Evolutionary conservation across 371 early-diverging fungal species (phyloP).

Genomic region (Rhizomucor miehei): DNA sequence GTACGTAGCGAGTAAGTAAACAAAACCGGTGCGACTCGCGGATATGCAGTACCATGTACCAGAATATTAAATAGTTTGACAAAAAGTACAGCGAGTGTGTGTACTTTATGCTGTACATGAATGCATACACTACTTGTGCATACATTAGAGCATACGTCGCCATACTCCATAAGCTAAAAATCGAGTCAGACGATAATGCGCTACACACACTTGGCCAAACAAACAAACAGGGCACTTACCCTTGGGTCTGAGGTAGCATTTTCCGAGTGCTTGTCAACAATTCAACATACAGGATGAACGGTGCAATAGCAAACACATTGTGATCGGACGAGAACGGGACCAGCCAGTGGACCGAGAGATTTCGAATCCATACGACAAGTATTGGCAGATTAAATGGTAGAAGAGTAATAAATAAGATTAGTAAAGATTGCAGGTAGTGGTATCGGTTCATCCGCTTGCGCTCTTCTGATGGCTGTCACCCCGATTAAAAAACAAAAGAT

Average conservation of each 20-base stretch:
- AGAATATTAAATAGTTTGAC: constrained; percentile 36
- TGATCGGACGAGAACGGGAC: constrained; percentile 62
- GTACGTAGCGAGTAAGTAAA: constrained; percentile 24
- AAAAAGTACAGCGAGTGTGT: constrained; percentile 48
- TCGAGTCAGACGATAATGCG: background rate
- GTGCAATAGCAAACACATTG: constrained; percentile 53
- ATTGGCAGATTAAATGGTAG: constrained; percentile 60
- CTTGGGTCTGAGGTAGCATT: constrained; percentile 43
- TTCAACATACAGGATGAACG: constrained; percentile 57
- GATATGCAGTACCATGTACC: constrained; percentile 44
- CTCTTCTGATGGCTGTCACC: constrained; percentile 7
- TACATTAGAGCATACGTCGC: constrained; percentile 33
- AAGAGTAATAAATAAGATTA: constrained; percentile 55
- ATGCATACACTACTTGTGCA: constrained; percentile 33
- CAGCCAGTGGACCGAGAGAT: constrained; percentile 62
- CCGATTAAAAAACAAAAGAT: too few species aligned
- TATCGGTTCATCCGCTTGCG: constrained; percentile 46
- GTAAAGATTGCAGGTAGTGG: constrained; percentile 57
- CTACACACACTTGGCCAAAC: too few species aligned
- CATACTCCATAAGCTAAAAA: constrained; percentile 26
- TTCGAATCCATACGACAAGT: constrained; percentile 63
- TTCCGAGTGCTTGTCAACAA: constrained; percentile 38
- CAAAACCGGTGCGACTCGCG: constrained; percentile 37
- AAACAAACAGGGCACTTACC: constrained; percentile 26
- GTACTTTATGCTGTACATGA: constrained; percentile 48